Evolutionary conservation across 2,329 filamentous ascomycete species (phyloP), one percentile per base, ranked within the genome.

Genomic region (Nothopassalora personata): DNA sequence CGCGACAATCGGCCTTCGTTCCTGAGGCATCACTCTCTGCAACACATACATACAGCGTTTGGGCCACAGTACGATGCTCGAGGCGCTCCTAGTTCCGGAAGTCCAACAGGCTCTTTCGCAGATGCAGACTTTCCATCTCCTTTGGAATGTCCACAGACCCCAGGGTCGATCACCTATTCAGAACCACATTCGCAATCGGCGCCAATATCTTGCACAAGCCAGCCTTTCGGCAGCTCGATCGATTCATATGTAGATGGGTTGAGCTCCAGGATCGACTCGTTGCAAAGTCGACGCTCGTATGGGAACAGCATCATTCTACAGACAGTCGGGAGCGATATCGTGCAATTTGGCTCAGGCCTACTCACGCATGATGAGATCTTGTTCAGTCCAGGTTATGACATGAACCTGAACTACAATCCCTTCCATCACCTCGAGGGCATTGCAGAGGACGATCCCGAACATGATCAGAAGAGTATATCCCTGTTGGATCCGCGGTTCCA

Each of bases 91-190:
- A 72, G 74, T 19, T 79, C 79, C 4, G 76, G 75, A 7, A 75
- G 75, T 52, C 79, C 78, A 6, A 67, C 78, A 23, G 75, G 75
- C 53, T 78, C 77, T 15, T 80, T 76, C 65, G 75, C 76, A 56
- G 77, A 79, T 58, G 76, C 76, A 56, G 78, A 79, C 60, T 79
- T 76, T 58, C 74, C 75, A 33, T 78, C 77, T 19, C 78, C 78
- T 11, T 68, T 74, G 60, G 78, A 80, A 57, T 79, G 74, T 57
- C 76, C 78, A 18, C 73, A 75, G 10, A 79, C 78, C 18, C 76
- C 78, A 28, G 75, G 76, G 19, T 77, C 77, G 48, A 72, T 39
- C 50, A 68, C 71, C 6, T 76, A 75, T 61, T 67, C 71, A 45
- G 75, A 78, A 34, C 68, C 75, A 66, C 70, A 45, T 73, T 72